A percentile compares a stretch with the other conserved stretches of the same genome.
These are phyloP conservation scores for Solanum pennellii DNA, from an alignment of 257 asterid genomes.

Conservation along the genomic window DNA sequence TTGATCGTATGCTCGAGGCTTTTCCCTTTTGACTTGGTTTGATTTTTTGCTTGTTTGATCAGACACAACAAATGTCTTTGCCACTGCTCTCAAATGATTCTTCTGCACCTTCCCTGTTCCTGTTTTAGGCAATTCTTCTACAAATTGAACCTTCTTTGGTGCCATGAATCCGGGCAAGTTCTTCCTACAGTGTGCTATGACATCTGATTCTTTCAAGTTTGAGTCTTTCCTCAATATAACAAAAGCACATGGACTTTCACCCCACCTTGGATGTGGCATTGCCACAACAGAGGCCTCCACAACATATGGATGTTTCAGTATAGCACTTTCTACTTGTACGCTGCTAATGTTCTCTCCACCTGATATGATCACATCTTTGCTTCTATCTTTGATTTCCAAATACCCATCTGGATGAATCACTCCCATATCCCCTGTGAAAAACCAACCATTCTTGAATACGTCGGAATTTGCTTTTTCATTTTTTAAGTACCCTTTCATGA, in stretches of 20 bases:
- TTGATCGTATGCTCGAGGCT: not conserved
- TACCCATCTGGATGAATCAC: not conserved
- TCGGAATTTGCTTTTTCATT: conserved; percentile 26
- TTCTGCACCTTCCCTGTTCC: not conserved
- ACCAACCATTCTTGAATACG: conserved; percentile 67
- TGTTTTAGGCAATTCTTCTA: not conserved
- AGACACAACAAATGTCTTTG: not conserved
- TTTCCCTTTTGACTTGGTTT: not conserved
- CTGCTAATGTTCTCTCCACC: conserved; percentile 96
- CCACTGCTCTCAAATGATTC: not conserved
- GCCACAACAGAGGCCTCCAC: conserved; percentile 89
- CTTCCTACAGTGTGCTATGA: not conserved
- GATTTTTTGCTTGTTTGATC: not conserved
- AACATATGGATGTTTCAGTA: conserved; percentile 39
- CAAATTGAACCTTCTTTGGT: not conserved
- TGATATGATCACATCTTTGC: not conserved
- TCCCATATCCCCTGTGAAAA: conserved; percentile 5
- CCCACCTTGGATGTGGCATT: conserved; percentile 85
- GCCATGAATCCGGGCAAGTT: not conserved
- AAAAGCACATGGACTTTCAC: conserved; percentile 3
- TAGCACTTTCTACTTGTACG: conserved; percentile 58
- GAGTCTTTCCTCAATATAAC: not conserved
- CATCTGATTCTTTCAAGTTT: not conserved
- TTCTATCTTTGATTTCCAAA: not conserved
- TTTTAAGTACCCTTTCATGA: conserved; percentile 35